Evolutionary conservation across 2,329 filamentous ascomycete genomes (phyloP), one percentile per base, ranked within the genome.

Genomic region (Fusarium sororula): DNA sequence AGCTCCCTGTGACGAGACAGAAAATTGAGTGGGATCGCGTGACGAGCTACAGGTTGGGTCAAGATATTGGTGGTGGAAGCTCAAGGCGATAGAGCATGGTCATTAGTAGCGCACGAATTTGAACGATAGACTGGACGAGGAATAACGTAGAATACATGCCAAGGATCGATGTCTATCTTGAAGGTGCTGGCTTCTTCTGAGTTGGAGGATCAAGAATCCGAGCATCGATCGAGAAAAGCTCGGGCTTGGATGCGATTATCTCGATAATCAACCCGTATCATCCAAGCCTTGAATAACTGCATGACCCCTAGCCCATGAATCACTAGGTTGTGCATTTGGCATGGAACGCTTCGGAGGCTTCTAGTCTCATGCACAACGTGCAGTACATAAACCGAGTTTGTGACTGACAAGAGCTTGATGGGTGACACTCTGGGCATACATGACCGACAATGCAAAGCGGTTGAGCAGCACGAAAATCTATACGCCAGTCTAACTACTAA

Each of bases 11-110:
- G 68, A 99, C 96, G 71, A 91, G 96, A 80, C 96, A 99, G 87
- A 98, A 98, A 89, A 96, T 99, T 77, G 96, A 99, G 85, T 99
- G 96, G 96, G 96, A 99, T 83, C 98, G 98, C 87, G 94, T 99
- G 75, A 93, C 94, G 51, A 95, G 94, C 77, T 99, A 99, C 85
- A 89, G 94, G 69, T 86, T 97, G 76, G 93, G 93, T 32, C 92
- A 94, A 83, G 93, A 94, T 80, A 94, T 94, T 82, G 91, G 92
- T 24, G 92, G 92, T 56, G 91, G 91, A 60, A 90, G 90, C 77
- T 85, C 86, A 54, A 84, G 79, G 66, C 74, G 77, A 77, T 79
- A 78, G 76, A 72, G 50, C 59, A 45, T 65, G 58, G 35, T 55
- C 68, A 56, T 61, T 30, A 47, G 54, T 55, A 61, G 54, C 66